These are phyloP conservation scores for Torulaspora quercuum DNA, from an alignment of 805 yeast species.

Conservation along the genomic window DNA sequence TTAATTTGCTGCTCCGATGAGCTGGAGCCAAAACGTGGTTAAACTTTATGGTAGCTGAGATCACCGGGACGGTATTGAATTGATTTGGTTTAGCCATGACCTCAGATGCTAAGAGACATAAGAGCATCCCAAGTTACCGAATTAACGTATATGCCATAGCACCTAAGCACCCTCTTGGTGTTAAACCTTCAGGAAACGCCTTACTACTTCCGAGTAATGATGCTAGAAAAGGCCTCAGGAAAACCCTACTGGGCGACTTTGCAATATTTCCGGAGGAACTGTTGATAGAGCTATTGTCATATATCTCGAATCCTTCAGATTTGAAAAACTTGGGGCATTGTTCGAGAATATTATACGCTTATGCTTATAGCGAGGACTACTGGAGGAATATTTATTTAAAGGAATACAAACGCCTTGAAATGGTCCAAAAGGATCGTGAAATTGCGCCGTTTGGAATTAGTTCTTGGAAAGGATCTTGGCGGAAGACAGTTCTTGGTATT, in stretches of 20 bases:
- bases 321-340: conserved; percentile 52
- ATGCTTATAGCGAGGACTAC: conserved; percentile 68
- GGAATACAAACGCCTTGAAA: conserved; percentile 22
- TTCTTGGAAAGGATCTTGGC: conserved; percentile 80
- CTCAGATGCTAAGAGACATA: conserved; percentile 3
- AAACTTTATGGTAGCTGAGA: too few relatives aligned
- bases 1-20: background rate
- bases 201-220: conserved; percentile 33
- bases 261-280: conserved; percentile 59
- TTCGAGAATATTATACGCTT: conserved; percentile 70
- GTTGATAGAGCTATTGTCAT: conserved; percentile 50
- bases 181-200: conserved; percentile 72
- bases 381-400: conserved; percentile 65
- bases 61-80: too few relatives aligned
- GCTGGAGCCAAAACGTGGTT: too few relatives aligned
- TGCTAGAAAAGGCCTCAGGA: conserved; percentile 19
- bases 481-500: conserved; percentile 52
- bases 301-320: conserved; percentile 46
- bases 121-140: conserved; percentile 11
- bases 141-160: conserved; percentile 28
- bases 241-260: conserved; percentile 52
- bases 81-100: conserved; percentile 1
- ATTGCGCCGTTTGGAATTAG: conserved; percentile 31
- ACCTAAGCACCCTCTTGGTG: conserved; percentile 64
- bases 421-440: conserved; percentile 16